Conservation (phyloP, 495 filamentous ascomycete genomes). For the Penicillium roqueforti region DNA sequence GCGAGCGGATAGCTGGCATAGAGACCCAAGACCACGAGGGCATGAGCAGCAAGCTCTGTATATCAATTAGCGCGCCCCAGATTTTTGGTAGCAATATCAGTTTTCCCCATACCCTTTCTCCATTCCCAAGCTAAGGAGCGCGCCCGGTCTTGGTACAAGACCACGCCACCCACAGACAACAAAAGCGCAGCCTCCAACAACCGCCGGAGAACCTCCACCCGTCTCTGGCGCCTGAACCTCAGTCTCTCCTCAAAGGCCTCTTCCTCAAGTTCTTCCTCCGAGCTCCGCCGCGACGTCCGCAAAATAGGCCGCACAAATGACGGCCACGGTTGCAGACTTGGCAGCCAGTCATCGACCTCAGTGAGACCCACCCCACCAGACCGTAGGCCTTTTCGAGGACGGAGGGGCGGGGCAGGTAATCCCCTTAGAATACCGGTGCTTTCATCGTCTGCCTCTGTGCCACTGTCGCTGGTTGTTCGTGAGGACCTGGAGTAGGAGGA, state of each 20-base stretch:
- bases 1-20: conserved; percentile 49
- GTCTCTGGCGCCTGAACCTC: conserved; percentile 32
- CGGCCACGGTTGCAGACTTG: conserved; percentile 35
- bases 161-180: conserved; percentile 41
- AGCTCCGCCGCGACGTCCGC: conserved; percentile 37
- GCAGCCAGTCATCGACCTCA: conserved; percentile 35
- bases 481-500: conserved; percentile 33
- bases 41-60: conserved; percentile 48
- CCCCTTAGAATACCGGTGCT: conserved; percentile 66
- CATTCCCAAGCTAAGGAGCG: conserved; percentile 38
- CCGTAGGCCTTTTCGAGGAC: conserved; percentile 70
- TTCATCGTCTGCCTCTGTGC: conserved; percentile 90
- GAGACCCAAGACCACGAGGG: conserved; percentile 36
- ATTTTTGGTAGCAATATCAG: background rate
- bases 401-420: conserved; percentile 67
- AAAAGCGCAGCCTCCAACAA: conserved; percentile 42
- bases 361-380: conserved; percentile 44
- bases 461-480: conserved; percentile 74
- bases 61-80: background rate
- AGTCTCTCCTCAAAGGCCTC: conserved; percentile 26
- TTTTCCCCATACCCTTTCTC: conserved; percentile 36
- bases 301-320: conserved; percentile 31
- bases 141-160: conserved; percentile 30
- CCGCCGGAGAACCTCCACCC: conserved; percentile 44
- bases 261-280: conserved; percentile 34